Conservation (phyloP, 768 basidiomycete genomes). For the Boletellus sp. region DNA sequence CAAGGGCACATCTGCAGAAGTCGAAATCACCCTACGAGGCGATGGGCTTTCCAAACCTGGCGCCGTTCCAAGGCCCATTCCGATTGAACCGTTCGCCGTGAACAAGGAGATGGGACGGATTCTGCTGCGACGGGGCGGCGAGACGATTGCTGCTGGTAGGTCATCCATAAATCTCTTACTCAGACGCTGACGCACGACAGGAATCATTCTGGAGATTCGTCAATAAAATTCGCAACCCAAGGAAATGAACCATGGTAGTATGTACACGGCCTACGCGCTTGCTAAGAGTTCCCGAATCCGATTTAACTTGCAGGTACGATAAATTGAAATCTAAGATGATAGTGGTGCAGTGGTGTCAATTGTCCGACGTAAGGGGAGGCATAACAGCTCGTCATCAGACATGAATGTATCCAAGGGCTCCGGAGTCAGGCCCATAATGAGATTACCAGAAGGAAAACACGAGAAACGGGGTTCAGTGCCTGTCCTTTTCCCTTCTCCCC, state of each 20-base stretch:
- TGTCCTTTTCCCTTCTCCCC: conserved; percentile 33
- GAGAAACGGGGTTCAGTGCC: conserved; percentile 10
- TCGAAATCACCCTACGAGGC: conserved; percentile 73
- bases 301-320: conserved; percentile 17
- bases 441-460: neutral
- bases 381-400: conserved; percentile 15
- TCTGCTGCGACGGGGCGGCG: conserved; percentile 81
- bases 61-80: conserved; percentile 55
- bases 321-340: conserved; percentile 18
- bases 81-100: conserved; percentile 77
- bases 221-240: conserved; percentile 16
- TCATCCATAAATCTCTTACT: neutral
- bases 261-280: conserved; percentile 20
- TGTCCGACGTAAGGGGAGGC: conserved; percentile 13
- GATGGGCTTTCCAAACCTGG: conserved; percentile 47
- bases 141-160: conserved; percentile 90
- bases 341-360: conserved; percentile 6
- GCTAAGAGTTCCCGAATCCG: neutral
- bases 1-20: conserved; percentile 82
- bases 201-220: conserved; percentile 43
- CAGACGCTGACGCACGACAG: conserved; percentile 24
- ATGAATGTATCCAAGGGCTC: conserved; percentile 4
- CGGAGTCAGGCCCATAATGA: neutral
- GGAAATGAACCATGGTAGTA: conserved; percentile 6
- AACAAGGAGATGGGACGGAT: conserved; percentile 98